Evolutionary conservation across 371 early-diverging fungal species (phyloP).

Genomic region (Syncephalis plumigaleata): DNA sequence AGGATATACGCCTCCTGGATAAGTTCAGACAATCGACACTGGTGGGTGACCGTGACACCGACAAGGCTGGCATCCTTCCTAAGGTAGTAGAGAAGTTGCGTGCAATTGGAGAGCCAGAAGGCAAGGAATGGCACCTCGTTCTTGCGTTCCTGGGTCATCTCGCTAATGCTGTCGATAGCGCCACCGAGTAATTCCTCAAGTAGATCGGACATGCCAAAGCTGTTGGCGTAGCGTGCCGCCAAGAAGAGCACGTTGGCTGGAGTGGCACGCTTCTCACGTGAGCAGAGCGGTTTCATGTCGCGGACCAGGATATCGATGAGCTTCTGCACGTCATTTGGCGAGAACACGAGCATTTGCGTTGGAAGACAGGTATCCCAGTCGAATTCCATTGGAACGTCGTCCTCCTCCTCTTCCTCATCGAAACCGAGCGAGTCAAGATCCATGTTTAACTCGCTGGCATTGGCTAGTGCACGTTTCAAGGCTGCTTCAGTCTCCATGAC

Average conservation of each 20-base stretch:
- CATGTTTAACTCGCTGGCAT: too few relatives aligned
- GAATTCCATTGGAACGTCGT: conserved; percentile 26
- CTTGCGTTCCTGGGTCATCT: conserved; percentile 27
- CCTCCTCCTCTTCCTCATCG: conserved; percentile 3
- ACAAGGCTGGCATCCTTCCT: conserved; percentile 59
- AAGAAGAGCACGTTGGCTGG: conserved; percentile 77
- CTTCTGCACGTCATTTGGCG: conserved; percentile 36
- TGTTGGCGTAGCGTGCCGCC: conserved; percentile 69
- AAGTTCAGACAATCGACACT: conserved; percentile 41
- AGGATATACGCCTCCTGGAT: conserved; percentile 43
- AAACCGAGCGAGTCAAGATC: too few relatives aligned
- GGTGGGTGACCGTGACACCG: conserved; percentile 29
- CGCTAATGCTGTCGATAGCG: conserved; percentile 35
- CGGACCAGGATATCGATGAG: conserved; percentile 53
- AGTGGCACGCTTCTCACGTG: conserved; percentile 37
- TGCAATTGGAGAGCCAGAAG: conserved; percentile 70
- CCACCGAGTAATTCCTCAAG: conserved; percentile 44
- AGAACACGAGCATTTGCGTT: conserved; percentile 86
- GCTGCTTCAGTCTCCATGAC: too few relatives aligned
- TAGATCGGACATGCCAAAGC: conserved; percentile 51
- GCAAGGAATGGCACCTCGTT: conserved; percentile 29
- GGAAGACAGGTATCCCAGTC: conserved; percentile 58
- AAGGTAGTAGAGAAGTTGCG: conserved; percentile 54
- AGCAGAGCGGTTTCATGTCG: conserved; percentile 30
- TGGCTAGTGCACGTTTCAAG: too few relatives aligned